phyloP scores from a whole-genome alignment of 163 green algal species.

The Scenedesmus sp. region DNA sequence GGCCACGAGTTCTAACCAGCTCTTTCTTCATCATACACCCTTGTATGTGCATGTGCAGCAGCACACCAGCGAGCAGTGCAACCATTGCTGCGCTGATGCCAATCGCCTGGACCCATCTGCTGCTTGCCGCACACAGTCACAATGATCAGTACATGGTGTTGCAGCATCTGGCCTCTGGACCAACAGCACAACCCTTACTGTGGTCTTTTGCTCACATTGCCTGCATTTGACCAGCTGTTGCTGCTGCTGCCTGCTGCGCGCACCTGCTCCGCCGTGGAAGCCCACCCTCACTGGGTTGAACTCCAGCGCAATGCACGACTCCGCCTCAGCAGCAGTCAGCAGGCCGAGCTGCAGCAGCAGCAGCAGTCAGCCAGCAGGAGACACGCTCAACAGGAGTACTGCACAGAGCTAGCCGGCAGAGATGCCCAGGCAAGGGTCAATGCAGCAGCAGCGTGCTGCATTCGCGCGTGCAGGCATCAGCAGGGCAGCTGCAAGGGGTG shows the following conservation, averaged over 20 bases:
- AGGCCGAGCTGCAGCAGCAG: constrained; percentile 60
- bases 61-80: neutral
- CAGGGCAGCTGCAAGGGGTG: too few species aligned
- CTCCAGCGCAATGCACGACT: constrained; percentile 74
- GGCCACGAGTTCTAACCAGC: neutral
- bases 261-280: constrained; percentile 59
- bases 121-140: too few species aligned
- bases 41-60: too few species aligned
- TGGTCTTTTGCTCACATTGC: neutral
- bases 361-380: neutral
- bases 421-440: too few species aligned
- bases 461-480: too few species aligned
- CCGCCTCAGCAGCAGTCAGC: constrained; percentile 70
- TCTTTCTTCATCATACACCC: too few species aligned
- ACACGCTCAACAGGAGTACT: too few species aligned
- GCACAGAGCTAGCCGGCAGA: too few species aligned
- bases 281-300: constrained; percentile 89
- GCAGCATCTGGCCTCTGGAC: neutral
- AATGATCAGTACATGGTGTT: neutral
- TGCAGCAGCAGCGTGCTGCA: neutral
- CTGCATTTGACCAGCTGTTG: neutral
- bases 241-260: neutral
- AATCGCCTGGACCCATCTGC: neutral
- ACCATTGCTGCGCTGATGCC: neutral
- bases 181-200: too few species aligned